phyloP scores from a whole-genome alignment of 129 eudicot species.

The Artemisia annua region DNA sequence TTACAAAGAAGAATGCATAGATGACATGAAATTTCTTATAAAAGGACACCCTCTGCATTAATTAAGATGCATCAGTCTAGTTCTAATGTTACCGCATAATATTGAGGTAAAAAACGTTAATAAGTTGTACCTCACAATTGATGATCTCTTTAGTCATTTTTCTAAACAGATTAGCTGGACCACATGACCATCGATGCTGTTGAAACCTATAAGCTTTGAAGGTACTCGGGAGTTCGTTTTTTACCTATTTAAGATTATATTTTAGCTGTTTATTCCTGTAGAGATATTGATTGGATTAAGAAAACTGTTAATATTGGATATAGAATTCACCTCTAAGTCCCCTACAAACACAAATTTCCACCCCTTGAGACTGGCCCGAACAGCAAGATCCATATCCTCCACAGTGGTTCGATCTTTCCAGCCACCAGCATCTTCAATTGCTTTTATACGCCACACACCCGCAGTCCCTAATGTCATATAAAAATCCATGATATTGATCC shows the following conservation, averaged over 20 bases:
- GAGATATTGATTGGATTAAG: background rate
- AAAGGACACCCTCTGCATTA: slow-evolving; percentile 66
- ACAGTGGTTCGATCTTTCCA: slow-evolving; percentile 95
- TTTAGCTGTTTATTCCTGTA: slow-evolving; percentile 22
- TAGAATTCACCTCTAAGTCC: slow-evolving; percentile 46
- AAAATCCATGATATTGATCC: background rate
- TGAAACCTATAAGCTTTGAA: slow-evolving; percentile 79
- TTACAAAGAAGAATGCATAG: slow-evolving; percentile 83
- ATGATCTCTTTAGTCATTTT: slow-evolving; percentile 77
- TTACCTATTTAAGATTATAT: slow-evolving; percentile 44
- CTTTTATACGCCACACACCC: slow-evolving; percentile 80
- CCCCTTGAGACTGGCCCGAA: slow-evolving; percentile 76
- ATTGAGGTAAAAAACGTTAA: slow-evolving; percentile 2
- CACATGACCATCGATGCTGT: slow-evolving; percentile 98
- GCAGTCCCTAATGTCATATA: slow-evolving; percentile 62
- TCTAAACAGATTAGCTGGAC: slow-evolving; percentile 80
- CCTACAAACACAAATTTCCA: slow-evolving; percentile 90
- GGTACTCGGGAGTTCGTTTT: slow-evolving; percentile 86
- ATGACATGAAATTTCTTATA: slow-evolving; percentile 82
- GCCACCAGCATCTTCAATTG: slow-evolving; percentile 82
- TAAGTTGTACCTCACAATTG: slow-evolving; percentile 52
- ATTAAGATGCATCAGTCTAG: slow-evolving; percentile 14
- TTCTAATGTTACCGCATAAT: background rate
- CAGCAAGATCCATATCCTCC: slow-evolving; percentile 92
- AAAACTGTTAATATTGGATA: background rate